Evolutionary conservation across 2,329 filamentous ascomycete species (phyloP), one percentile per base, ranked within the genome.

Genomic region (Fusarium albosuccineum): DNA sequence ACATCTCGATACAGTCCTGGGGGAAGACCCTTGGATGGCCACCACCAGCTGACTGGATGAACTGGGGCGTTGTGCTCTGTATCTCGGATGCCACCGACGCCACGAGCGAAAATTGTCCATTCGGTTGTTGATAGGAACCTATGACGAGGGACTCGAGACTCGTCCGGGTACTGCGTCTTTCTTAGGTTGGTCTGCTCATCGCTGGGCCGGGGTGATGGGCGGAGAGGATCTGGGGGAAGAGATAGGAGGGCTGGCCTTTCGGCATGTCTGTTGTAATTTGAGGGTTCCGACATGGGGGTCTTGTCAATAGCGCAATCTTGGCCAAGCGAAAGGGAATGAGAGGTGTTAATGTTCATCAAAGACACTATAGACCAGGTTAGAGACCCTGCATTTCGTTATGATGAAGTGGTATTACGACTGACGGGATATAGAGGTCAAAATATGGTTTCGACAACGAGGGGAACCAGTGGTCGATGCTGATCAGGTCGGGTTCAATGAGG

Each of bases 1-100:
- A 84, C 77, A 58, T 86, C 84, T 52, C 77, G 78, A 69, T 86
- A 87, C 5, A 87, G 75, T 1, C 85, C 85, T 11, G 76, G 77
- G 6, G 81, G 80, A 68, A 87, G 80, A 9, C 84, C 83, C 39
- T 76, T 76, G 0, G 83, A 79, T 1, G 84, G 82, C 80, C 82
- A 86, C 66, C 77, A 75, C 67, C 76, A 78, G 57, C 74, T 78
- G 5, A 74, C 79, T 1, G 82, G 81, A 50, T 83, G 81, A 29
- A 82, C 73, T 3, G 83, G 75, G 14, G 72, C 70, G 39, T 81
- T 76, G 9, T 79, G 75, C 64, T 86, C 85, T n/a, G 75, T 73
- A 53, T 84, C 83, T 17, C 70, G 76, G 54, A 85, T 76, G 7
- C 81, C 83, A 0, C 84, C 84, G 26, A 86, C 70, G 1, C 81